These are phyloP conservation scores for Exophiala sp. DNA, from an alignment of 2,329 filamentous ascomycete species.

Conservation along the genomic window DNA sequence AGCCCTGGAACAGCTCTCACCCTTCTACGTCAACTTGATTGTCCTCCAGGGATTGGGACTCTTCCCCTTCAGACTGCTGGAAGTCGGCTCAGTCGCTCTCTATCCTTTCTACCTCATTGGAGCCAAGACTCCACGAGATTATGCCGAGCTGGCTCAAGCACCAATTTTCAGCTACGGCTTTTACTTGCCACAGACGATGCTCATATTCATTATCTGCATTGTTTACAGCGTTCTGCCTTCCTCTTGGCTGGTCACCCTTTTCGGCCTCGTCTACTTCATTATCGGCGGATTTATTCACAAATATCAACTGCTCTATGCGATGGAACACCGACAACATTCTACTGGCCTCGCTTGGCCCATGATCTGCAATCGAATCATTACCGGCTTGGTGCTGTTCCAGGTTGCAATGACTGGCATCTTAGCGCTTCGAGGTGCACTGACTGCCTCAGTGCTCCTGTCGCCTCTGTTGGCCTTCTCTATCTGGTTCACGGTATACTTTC, in stretches of 20 bases:
- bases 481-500: slow-evolving; percentile 85
- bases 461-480: slow-evolving; percentile 76
- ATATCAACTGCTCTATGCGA: slow-evolving; percentile 95
- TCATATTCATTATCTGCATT: slow-evolving; percentile 91
- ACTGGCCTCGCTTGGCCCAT: slow-evolving; percentile 94
- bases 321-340: slow-evolving; percentile 94
- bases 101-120: slow-evolving; percentile 76
- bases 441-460: slow-evolving; percentile 66
- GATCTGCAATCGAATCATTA: slow-evolving; percentile 86
- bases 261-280: slow-evolving; percentile 72
- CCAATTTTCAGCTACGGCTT: slow-evolving; percentile 94
- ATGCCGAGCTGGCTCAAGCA: slow-evolving; percentile 74
- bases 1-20: slow-evolving; percentile 69
- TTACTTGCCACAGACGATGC: slow-evolving; percentile 84
- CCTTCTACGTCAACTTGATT: slow-evolving; percentile 92
- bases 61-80: slow-evolving; percentile 85
- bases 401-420: slow-evolving; percentile 85
- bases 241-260: slow-evolving; percentile 76
- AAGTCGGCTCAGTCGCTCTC: slow-evolving; percentile 79
- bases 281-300: slow-evolving; percentile 90
- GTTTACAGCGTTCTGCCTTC: slow-evolving; percentile 84
- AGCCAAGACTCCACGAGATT: slow-evolving; percentile 86
- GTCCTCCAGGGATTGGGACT: slow-evolving; percentile 90
- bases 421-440: slow-evolving; percentile 68
- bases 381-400: slow-evolving; percentile 86